Base-by-base conservation (phyloP, 805 yeast genomes). In the Candida orba region DNA sequence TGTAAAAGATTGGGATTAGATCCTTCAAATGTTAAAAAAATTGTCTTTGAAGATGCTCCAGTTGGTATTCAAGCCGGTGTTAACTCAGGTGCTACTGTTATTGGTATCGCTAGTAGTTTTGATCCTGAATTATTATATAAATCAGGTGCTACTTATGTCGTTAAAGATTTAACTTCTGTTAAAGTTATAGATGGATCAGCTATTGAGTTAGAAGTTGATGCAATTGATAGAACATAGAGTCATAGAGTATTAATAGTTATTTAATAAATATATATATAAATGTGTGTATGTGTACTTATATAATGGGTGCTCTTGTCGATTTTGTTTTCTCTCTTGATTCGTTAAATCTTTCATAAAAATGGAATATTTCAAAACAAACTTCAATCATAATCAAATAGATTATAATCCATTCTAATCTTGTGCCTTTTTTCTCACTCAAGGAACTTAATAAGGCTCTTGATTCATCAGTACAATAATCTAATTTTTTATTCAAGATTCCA, bases 381-480 rank as follows among this genome's bases (percentile, higher is more conserved):
- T 90, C 97, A 39, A 90, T 78, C 73, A 84, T 72, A 48, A 90
- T 90, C 52, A 90, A 68, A 24, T 80, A 69, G 42, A 90, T 87
- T 52, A 90, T 88, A 60, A 88, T 83, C 95, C 95, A 85, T 59
- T 90, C 97, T 37, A 90, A 66, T 18, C 88, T 67, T 4, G 86
- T 74, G 30, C 91, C 74, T 47, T 83, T 84, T 52, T 79, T 78
- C 53, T 89, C 95, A 44, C 79, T 83, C 47, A 88, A 60, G 4
- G 88, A 82, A 18, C 82, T 75, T 49, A 89, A 69, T 32, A 90
- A 67, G 3, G 89, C 90, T 12, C 87, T 72, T 14, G 87, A 84
- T 58, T 89, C 95, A 48, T 90, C 96, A 0, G 95, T 81, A 2
- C 95, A 88, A 63, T 90, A 90, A 60, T 90, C 97, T 46, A 90